A percentile compares a stretch with the other conserved stretches of the same genome.
phyloP scores from a whole-genome alignment of 768 basidiomycete genomes.

The Tricholoma flavovirens region DNA sequence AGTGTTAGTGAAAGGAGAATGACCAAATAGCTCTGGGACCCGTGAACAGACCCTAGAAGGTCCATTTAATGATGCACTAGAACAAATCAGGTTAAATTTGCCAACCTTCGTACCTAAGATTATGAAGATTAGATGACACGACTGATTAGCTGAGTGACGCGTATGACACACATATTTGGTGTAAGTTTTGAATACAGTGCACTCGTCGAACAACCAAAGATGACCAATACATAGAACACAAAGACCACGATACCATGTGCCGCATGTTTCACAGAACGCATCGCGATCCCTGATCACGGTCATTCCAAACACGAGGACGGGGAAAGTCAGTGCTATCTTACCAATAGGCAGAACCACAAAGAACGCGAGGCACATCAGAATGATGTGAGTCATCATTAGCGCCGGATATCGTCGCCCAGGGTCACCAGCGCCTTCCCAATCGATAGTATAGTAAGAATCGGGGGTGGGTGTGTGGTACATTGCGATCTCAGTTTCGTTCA shows the following conservation, averaged over 20 bases:
- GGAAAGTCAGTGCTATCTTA: slow-evolving; percentile 28
- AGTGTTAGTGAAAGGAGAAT: slow-evolving; percentile 32
- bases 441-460: slow-evolving; percentile 78
- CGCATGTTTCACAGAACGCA: slow-evolving; percentile 72
- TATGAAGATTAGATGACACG: slow-evolving; percentile 15
- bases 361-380: slow-evolving; percentile 74
- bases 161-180: slow-evolving; percentile 67
- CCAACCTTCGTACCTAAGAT: slow-evolving; percentile 60
- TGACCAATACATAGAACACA: slow-evolving; percentile 55
- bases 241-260: slow-evolving; percentile 53
- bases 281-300: slow-evolving; percentile 54
- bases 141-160: slow-evolving; percentile 2
- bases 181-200: slow-evolving; percentile 72
- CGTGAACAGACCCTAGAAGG: slow-evolving; percentile 45
- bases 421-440: slow-evolving; percentile 51
- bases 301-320: slow-evolving; percentile 1
- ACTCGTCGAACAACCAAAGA: slow-evolving; percentile 63
- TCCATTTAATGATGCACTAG: not conserved
- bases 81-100: slow-evolving; percentile 8
- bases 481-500: slow-evolving; percentile 76
- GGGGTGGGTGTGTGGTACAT: slow-evolving; percentile 64
- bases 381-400: slow-evolving; percentile 68
- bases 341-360: slow-evolving; percentile 79
- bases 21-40: slow-evolving; percentile 51
- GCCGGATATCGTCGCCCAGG: slow-evolving; percentile 47